Percentiles rank a stretch among this genome's conserved stretches.
Conservation (phyloP, 2,329 filamentous ascomycete species). For the Xylaria sp. region DNA sequence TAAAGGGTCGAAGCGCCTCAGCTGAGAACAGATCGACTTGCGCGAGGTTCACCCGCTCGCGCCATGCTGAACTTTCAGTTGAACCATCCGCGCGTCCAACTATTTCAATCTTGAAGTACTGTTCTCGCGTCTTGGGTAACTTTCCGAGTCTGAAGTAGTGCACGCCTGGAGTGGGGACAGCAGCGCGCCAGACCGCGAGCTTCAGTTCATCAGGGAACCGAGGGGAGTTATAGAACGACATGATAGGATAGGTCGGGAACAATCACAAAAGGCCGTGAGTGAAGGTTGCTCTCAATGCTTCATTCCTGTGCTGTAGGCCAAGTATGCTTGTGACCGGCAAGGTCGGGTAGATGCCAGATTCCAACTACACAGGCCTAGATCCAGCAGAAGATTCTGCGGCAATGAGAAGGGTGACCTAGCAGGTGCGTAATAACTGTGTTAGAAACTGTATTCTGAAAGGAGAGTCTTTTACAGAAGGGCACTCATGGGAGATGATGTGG, state of each 20-base stretch:
- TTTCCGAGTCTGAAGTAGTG: conserved; percentile 25
- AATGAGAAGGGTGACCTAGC: too few species aligned
- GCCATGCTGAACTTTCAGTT: conserved; percentile 26
- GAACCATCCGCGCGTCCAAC: not conserved
- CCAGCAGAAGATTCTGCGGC: too few species aligned
- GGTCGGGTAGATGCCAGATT: too few species aligned
- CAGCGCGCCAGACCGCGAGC: conserved; percentile 25
- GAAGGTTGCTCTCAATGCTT: too few species aligned
- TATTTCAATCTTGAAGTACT: not conserved
- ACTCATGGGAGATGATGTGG: not conserved
- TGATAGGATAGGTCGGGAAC: too few species aligned
- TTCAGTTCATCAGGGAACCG: conserved; percentile 30
- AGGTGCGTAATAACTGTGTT: too few species aligned
- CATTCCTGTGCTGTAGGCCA: too few species aligned
- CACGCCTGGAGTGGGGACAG: conserved; percentile 9
- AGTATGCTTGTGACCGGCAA: too few species aligned
- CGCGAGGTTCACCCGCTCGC: conserved; percentile 1
- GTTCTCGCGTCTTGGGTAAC: not conserved
- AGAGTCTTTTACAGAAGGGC: not conserved
- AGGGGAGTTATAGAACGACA: conserved; percentile 14
- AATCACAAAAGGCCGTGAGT: too few species aligned
- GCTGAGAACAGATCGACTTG: conserved; percentile 5
- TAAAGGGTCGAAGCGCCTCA: not conserved
- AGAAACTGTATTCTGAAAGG: too few species aligned
- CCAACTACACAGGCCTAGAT: too few species aligned